Conservation (phyloP, 768 basidiomycete genomes). For the Scleroderma bovista region DNA sequence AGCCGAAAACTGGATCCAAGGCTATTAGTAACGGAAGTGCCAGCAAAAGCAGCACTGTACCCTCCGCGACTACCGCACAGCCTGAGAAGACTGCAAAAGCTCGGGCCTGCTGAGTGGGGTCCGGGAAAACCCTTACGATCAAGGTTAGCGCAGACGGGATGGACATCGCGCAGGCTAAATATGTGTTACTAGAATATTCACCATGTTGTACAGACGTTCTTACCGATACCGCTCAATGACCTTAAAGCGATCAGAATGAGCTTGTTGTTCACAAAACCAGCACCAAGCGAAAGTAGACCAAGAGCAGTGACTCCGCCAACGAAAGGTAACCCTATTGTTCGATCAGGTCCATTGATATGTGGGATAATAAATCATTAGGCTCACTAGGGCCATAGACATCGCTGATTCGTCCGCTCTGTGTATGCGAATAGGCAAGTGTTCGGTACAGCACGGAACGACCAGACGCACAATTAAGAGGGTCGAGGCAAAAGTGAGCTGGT, state of each 20-base stretch:
- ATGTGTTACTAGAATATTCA: constrained; percentile 2
- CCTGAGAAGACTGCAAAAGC: constrained; percentile 45
- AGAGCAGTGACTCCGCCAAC: constrained; percentile 35
- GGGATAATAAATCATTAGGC: constrained; percentile 1
- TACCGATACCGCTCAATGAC: constrained; percentile 46
- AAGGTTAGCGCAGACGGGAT: constrained; percentile 48
- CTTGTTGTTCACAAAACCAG: constrained; percentile 43
- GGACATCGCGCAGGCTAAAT: constrained; percentile 41
- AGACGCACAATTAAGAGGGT: constrained; percentile 25
- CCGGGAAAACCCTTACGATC: constrained; percentile 46
- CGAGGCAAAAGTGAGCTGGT: constrained; percentile 38
- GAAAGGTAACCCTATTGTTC: constrained; percentile 35
- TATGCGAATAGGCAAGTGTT: constrained; percentile 7
- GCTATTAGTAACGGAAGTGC: neutral
- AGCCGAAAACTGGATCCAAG: constrained; percentile 30
- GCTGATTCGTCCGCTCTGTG: constrained; percentile 34
- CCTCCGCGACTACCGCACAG: constrained; percentile 42
- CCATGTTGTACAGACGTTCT: neutral
- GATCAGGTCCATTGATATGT: neutral
- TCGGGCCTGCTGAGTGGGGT: constrained; percentile 39
- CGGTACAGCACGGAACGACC: neutral
- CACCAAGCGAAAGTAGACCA: constrained; percentile 38
- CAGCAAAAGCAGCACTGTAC: constrained; percentile 13
- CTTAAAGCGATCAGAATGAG: constrained; percentile 46
- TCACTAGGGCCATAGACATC: constrained; percentile 39